phyloP scores from a whole-genome alignment of 192 early-diverging fungal species.

The Coemansia asiatica region DNA sequence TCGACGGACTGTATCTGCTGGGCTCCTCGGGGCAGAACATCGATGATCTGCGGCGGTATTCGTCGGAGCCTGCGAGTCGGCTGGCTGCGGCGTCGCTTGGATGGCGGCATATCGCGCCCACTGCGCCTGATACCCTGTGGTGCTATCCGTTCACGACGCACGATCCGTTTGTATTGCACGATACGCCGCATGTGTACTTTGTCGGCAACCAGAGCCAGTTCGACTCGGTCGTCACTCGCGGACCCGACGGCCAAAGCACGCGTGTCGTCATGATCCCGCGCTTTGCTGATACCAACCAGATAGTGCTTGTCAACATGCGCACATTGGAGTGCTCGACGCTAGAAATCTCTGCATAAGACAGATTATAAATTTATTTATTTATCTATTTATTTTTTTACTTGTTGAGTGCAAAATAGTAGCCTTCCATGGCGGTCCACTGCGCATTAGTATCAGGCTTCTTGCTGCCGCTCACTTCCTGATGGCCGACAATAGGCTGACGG shows the following conservation, averaged over 20 bases:
- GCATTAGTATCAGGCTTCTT: slow-evolving; percentile 38
- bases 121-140: slow-evolving; percentile 94
- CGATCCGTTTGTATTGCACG: slow-evolving; percentile 84
- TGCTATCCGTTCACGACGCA: slow-evolving; percentile 85
- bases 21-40: slow-evolving; percentile 85
- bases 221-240: slow-evolving; percentile 58
- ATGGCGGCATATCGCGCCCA: slow-evolving; percentile 90
- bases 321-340: slow-evolving; percentile 58
- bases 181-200: slow-evolving; percentile 82
- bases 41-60: slow-evolving; percentile 81
- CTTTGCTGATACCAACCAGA: slow-evolving; percentile 64
- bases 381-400: slow-evolving; percentile 5
- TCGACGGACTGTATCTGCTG: slow-evolving; percentile 71
- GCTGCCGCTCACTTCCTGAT: slow-evolving; percentile 49
- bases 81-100: slow-evolving; percentile 71
- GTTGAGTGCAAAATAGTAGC: slow-evolving; percentile 27
- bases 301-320: slow-evolving; percentile 79
- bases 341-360: not conserved
- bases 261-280: slow-evolving; percentile 76
- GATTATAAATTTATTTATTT: not conserved
- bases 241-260: slow-evolving; percentile 58
- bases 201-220: slow-evolving; percentile 84
- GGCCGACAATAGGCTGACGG: slow-evolving; percentile 46
- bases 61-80: slow-evolving; percentile 56
- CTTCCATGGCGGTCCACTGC: slow-evolving; percentile 50